Conservation (phyloP, 176 grass and related monocot species). For the Paspalum vaginatum region DNA sequence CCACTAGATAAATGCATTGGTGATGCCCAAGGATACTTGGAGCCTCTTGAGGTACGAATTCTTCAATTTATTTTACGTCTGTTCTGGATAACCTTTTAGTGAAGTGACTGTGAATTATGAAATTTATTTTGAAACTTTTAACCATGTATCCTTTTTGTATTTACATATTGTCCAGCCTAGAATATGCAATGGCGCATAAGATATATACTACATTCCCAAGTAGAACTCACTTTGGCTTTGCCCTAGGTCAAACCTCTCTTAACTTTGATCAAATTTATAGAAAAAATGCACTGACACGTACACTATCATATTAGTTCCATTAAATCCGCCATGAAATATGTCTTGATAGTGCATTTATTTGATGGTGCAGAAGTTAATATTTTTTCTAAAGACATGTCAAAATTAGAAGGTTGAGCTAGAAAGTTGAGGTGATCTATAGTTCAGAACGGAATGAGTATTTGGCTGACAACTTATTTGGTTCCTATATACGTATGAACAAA, state of each 20-base stretch:
- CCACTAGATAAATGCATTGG: conserved; percentile 75
- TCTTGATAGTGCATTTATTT: too few species aligned
- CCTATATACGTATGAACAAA: neutral
- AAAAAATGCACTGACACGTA: too few species aligned
- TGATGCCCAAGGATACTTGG: conserved; percentile 67
- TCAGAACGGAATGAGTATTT: neutral
- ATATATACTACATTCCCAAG: neutral
- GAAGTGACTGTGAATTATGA: neutral
- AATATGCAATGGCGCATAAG: neutral
- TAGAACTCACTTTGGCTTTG: too few species aligned
- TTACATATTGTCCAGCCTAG: neutral
- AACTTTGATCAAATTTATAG: too few species aligned
- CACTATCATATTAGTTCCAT: too few species aligned
- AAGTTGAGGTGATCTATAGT: too few species aligned
- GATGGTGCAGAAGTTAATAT: too few species aligned
- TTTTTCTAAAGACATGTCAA: too few species aligned
- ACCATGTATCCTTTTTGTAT: neutral
- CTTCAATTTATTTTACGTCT: conserved; percentile 35
- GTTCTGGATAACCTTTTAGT: conserved; percentile 16
- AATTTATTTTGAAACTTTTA: conserved; percentile 16
- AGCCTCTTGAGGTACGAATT: conserved; percentile 80
- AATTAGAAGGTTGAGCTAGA: too few species aligned
- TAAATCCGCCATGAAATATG: too few species aligned
- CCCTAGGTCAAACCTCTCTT: too few species aligned
- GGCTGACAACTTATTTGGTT: conserved; percentile 7